Percentiles rank a stretch among this genome's conserved stretches.
Conservation (phyloP, 129 eudicot species). For the Escallonia herrerae region DNA sequence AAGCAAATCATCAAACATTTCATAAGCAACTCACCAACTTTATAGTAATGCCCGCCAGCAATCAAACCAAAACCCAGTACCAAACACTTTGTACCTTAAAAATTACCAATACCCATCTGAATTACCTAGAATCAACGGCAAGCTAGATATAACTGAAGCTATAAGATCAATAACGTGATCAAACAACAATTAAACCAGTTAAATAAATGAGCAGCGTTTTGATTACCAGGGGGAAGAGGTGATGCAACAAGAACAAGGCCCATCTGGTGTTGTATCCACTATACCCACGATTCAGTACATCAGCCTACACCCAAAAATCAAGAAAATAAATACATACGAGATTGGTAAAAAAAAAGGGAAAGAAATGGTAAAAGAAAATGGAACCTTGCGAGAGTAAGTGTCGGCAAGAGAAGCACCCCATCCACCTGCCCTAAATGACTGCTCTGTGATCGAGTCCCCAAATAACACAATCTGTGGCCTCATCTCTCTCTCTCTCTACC, state of each 20-base stretch:
- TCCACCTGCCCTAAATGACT: slow-evolving; percentile 61
- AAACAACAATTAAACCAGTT: neutral
- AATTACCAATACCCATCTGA: neutral
- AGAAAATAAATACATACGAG: neutral
- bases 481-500: slow-evolving; percentile 13
- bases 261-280: slow-evolving; percentile 88
- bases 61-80: too few species aligned
- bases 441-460: slow-evolving; percentile 87
- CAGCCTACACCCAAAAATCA: slow-evolving; percentile 44
- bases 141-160: neutral
- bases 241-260: slow-evolving; percentile 82
- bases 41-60: too few species aligned
- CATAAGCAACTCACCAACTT: neutral
- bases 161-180: neutral
- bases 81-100: too few species aligned
- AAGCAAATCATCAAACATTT: neutral
- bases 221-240: slow-evolving; percentile 69
- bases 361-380: neutral
- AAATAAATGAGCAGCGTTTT: neutral
- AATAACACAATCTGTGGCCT: slow-evolving; percentile 68
- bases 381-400: slow-evolving; percentile 74
- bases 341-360: neutral
- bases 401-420: slow-evolving; percentile 89
- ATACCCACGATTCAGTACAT: slow-evolving; percentile 75
- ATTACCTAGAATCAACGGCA: neutral